These are phyloP conservation scores for Paxillus rubicundulus DNA, from an alignment of 768 basidiomycete species.

Conservation along the genomic window DNA sequence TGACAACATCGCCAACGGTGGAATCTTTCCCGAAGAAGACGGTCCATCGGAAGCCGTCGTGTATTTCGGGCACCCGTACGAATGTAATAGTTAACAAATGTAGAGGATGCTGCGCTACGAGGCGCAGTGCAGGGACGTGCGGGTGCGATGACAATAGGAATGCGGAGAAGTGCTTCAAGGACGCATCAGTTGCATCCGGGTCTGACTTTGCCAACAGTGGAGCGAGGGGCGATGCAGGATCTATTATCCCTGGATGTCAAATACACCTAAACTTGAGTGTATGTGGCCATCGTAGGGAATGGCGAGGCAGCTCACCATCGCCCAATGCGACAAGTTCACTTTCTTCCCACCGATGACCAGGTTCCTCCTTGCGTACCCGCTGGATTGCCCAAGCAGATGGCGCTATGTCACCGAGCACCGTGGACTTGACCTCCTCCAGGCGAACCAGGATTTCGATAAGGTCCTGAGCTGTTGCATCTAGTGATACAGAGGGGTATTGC, in stretches of 20 bases:
- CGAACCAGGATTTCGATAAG: conserved; percentile 52
- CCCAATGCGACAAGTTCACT: conserved; percentile 62
- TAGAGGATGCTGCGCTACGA: conserved; percentile 66
- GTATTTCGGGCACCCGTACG: conserved; percentile 71
- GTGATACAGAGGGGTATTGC: conserved; percentile 57
- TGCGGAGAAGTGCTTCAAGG: conserved; percentile 60
- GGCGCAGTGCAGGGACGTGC: conserved; percentile 61
- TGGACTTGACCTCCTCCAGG: conserved; percentile 48
- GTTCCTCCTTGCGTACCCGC: conserved; percentile 52
- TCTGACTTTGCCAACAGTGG: conserved; percentile 48
- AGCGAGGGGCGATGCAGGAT: conserved; percentile 44
- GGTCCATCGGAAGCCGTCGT: conserved; percentile 67
- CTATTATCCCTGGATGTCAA: conserved; percentile 45
- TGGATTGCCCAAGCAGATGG: conserved; percentile 71
- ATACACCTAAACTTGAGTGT: conserved; percentile 11
- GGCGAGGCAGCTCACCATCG: conserved; percentile 47
- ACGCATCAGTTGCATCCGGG: conserved; percentile 22
- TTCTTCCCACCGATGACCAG: conserved; percentile 69
- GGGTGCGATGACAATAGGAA: conserved; percentile 69
- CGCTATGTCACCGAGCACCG: conserved; percentile 55
- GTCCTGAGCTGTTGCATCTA: conserved; percentile 56
- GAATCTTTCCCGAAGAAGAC: conserved; percentile 59
- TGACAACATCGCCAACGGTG: conserved; percentile 54
- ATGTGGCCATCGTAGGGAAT: neutral
- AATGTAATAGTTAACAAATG: conserved; percentile 56